Percentiles rank a stretch among this genome's conserved stretches.
phyloP scores from a whole-genome alignment of 2,329 filamentous ascomycete species.

The Trichocomaceae sp. region DNA sequence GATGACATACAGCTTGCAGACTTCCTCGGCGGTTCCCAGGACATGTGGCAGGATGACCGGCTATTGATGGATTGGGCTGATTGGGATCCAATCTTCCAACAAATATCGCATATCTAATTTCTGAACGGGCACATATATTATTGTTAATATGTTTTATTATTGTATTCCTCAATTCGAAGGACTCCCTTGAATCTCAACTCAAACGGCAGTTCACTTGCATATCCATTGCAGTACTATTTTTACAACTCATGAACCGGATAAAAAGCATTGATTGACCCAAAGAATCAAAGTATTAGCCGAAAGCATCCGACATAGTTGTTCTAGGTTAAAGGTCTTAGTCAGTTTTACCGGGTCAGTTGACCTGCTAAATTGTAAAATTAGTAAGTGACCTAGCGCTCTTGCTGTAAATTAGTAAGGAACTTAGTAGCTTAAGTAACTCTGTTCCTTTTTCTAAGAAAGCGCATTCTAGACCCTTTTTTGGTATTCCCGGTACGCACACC shows the following conservation, averaged over 20 bases:
- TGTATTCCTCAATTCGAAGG: not conserved
- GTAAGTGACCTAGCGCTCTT: not conserved
- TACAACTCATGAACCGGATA: too few relatives aligned
- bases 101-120: not conserved
- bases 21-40: not conserved
- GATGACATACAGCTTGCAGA: not conserved
- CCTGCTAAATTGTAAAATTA: not conserved
- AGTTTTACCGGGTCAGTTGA: not conserved
- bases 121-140: not conserved
- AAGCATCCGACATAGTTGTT: too few relatives aligned
- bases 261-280: too few relatives aligned
- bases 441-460: not conserved
- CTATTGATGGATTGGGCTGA: conserved; percentile 1
- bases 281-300: not conserved
- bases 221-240: too few relatives aligned
- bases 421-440: too few relatives aligned
- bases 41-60: not conserved
- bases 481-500: not conserved
- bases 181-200: not conserved
- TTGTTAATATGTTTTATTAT: not conserved
- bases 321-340: too few relatives aligned
- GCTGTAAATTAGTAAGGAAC: not conserved
- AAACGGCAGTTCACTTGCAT: not conserved
- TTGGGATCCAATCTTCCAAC: conserved; percentile 7
- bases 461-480: not conserved